Evolutionary conservation across 495 filamentous ascomycete species (phyloP), one percentile per base, ranked within the genome.

Genomic region (Pyronema domesticum): DNA sequence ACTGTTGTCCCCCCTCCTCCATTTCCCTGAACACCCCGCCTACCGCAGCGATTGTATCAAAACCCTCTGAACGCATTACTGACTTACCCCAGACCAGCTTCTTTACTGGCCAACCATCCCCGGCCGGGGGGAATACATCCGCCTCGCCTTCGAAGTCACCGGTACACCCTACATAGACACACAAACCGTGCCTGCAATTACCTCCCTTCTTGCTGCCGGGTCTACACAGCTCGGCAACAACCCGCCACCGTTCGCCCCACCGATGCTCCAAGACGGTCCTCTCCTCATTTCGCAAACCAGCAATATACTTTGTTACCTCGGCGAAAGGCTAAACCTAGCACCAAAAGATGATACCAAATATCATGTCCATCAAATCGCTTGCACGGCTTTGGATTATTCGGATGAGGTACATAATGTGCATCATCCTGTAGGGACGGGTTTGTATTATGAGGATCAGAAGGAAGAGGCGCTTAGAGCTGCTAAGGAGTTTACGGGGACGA

Each of bases 381-480:
- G 83, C 18, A 84, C 81, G 46, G 79, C 79, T n/a, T 64, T 83
- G 55, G 81, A 85, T 56, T 55, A 82, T 54, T 72, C 71, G 56
- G 77, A 82, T 55, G 81, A 85, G 62, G 70, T 72, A 13, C 81
- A 85, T 58, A 78, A 84, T 56, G 73, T 71, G 43, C 81, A 85
- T 56, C 81, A 85, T 57, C 81, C 81, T 0, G 70, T 84, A 13
- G 70, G 74, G 0, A 56, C 62, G 0, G 58, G 58, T 4, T 58
- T 73, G 30, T 82, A 80, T 56, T 85, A 83, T 57, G 80, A 83
- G 55, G 78, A 83, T 33, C 80, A 85, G 67, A 81, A 79, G 59
- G 68, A 66, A 0, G 80, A 81, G 60, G 69, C 75, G 35, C 65
- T 73, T 59, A 65, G 69, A 35, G 72, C 67, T 57, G 64, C 72